These are phyloP conservation scores for Ophiosphaerella korrae DNA, from an alignment of 2,329 filamentous ascomycete species.

Conservation along the genomic window DNA sequence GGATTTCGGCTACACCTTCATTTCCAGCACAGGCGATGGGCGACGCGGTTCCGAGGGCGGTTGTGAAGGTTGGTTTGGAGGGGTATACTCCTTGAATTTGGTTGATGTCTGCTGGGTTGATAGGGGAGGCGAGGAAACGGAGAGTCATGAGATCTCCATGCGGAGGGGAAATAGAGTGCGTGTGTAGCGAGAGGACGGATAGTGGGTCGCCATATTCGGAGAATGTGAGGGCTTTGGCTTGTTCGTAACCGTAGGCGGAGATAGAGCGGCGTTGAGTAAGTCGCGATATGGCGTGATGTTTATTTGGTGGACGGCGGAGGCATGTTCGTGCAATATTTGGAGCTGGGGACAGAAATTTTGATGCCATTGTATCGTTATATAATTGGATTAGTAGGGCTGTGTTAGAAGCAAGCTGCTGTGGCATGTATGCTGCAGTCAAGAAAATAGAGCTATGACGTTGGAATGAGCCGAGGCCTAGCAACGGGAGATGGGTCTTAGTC, in stretches of 20 bases:
- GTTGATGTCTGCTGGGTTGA: constrained; percentile 98
- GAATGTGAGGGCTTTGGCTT: constrained; percentile 82
- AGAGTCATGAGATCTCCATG: constrained; percentile 75
- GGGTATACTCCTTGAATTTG: constrained; percentile 97
- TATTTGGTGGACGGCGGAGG: constrained; percentile 20
- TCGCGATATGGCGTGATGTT: constrained; percentile 6
- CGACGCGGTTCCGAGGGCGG: constrained; percentile 73
- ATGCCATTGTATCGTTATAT: constrained; percentile 29
- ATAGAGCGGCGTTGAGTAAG: constrained; percentile 50
- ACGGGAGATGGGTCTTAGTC: no score
- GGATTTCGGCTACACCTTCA: constrained; percentile 92
- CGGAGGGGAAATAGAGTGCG: constrained; percentile 76
- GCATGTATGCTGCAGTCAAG: background rate
- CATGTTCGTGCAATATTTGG: constrained; percentile 23
- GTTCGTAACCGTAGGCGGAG: constrained; percentile 77
- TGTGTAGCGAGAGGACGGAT: constrained; percentile 72
- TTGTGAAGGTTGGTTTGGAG: constrained; percentile 77
- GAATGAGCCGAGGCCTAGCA: no score
- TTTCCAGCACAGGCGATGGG: constrained; percentile 84
- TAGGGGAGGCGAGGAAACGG: constrained; percentile 85
- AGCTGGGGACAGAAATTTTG: constrained; percentile 24
- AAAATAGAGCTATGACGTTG: constrained; percentile 34
- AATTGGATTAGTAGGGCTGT: no score
- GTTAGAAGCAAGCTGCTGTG: no score
- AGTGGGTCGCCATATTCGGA: constrained; percentile 75